Percentiles rank a stretch among this genome's conserved stretches.
Conservation (phyloP, 1,284 basidiomycete genomes). For the Wolfiporia cocos region DNA sequence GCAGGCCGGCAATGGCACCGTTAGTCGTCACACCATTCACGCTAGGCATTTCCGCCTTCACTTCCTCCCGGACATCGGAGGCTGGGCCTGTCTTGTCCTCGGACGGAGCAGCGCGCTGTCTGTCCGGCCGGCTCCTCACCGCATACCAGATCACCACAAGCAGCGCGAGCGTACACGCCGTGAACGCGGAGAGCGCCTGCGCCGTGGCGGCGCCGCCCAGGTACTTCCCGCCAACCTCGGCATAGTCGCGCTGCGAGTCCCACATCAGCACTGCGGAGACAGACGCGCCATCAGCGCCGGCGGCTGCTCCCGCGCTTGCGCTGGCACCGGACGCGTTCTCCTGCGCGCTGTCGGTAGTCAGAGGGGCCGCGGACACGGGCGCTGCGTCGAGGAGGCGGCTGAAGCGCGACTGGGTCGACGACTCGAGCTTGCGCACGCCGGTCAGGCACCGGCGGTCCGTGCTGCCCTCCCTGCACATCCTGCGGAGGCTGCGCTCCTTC, state of each 20-base stretch:
- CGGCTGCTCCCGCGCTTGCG: no score
- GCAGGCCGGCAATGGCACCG: no score
- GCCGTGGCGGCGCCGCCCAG: no score
- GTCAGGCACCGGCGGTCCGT: conserved; percentile 52
- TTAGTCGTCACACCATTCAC: no score
- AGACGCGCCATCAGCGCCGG: background rate
- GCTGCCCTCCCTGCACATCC: conserved; percentile 30
- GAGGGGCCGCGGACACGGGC: no score
- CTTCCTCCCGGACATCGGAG: no score
- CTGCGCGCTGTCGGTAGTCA: no score
- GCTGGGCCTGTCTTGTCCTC: no score
- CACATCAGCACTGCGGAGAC: background rate
- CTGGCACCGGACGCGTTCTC: no score
- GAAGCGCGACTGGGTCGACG: conserved; percentile 25
- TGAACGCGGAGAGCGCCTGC: conserved; percentile 16
- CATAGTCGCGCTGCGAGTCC: background rate
- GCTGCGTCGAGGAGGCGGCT: conserved; percentile 31
- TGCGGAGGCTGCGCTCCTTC: conserved; percentile 28
- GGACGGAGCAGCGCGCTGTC: no score
- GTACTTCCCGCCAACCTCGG: no score
- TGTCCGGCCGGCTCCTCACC: background rate
- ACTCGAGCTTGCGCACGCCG: conserved; percentile 49
- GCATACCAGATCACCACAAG: conserved; percentile 3
- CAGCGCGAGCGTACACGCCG: conserved; percentile 13
- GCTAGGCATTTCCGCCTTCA: no score